Conservation (phyloP, 2,329 filamentous ascomycete species). For the Calonectria ilicicola region DNA sequence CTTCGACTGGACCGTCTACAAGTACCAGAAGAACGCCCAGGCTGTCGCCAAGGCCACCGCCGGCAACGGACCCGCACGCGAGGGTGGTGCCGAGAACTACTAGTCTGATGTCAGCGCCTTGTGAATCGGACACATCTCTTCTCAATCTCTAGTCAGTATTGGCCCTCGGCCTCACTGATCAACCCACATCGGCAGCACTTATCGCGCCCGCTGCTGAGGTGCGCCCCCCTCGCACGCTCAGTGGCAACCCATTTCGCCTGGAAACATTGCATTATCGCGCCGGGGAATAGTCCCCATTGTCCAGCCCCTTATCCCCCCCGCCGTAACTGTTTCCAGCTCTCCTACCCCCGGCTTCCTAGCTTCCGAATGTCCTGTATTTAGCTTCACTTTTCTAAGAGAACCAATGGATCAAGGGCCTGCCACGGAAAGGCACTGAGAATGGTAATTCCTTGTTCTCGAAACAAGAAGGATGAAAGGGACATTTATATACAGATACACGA, state of each 20-base stretch:
- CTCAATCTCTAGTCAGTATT: background rate
- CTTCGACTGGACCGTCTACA: slow-evolving; percentile 99
- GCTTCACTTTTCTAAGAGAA: background rate
- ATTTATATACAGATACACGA: slow-evolving; percentile 2
- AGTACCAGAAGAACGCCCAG: slow-evolving; percentile 99
- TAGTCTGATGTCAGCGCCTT: background rate
- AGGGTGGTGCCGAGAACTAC: background rate
- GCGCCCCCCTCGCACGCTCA: no score
- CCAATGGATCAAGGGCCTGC: background rate
- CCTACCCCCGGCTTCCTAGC: background rate
- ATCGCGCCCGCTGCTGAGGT: no score
- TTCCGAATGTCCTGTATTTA: slow-evolving; percentile 5
- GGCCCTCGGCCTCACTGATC: no score
- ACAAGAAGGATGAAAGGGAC: background rate
- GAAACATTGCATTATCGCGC: background rate
- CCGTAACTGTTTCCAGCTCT: background rate
- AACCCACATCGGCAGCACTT: no score
- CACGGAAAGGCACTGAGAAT: background rate
- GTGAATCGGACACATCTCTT: background rate
- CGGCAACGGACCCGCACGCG: background rate
- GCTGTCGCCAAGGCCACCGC: slow-evolving; percentile 46
- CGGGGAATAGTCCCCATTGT: background rate
- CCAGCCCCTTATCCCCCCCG: background rate
- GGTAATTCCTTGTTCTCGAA: background rate
- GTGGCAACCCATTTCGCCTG: background rate